phyloP scores from a whole-genome alignment of 306 rosid genomes.

The Begonia masoniana region DNA sequence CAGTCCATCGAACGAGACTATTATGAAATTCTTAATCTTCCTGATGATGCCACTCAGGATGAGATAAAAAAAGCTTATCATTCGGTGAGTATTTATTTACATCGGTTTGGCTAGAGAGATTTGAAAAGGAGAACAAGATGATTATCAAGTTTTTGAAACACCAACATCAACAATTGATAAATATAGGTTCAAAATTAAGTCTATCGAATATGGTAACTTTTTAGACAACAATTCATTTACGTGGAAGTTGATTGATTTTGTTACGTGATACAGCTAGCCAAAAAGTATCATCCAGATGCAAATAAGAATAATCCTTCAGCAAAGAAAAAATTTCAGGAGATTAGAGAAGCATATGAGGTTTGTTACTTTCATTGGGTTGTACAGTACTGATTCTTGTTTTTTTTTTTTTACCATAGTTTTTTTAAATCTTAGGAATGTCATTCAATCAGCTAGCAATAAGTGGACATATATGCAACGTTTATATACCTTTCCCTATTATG shows the following conservation, averaged over 20 bases:
- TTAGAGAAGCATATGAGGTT: conserved; percentile 96
- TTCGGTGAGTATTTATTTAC: conserved; percentile 31
- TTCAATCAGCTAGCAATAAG: too few species aligned
- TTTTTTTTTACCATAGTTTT: neutral
- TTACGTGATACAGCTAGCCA: conserved; percentile 57
- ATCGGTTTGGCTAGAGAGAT: neutral
- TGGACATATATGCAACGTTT: too few species aligned
- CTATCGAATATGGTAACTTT: too few species aligned
- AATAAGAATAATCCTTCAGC: conserved; percentile 72
- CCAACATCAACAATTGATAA: too few species aligned
- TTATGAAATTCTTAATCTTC: conserved; percentile 60
- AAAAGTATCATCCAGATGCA: conserved; percentile 91
- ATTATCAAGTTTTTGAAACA: too few species aligned
- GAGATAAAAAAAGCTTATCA: conserved; percentile 73
- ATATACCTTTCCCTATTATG: neutral
- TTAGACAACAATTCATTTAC: too few species aligned
- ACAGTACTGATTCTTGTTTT: too few species aligned
- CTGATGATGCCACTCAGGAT: conserved; percentile 49
- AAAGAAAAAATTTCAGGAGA: conserved; percentile 80
- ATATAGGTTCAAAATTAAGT: too few species aligned
- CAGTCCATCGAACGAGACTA: conserved; percentile 40
- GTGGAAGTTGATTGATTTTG: conserved; percentile 1
- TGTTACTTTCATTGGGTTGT: conserved; percentile 9
- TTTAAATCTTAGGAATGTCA: neutral
- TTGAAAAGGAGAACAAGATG: neutral